Evolutionary conservation across 257 asterid genomes (phyloP), one percentile per base, ranked within the genome.

Genomic region (Galeopsis tetrahit): DNA sequence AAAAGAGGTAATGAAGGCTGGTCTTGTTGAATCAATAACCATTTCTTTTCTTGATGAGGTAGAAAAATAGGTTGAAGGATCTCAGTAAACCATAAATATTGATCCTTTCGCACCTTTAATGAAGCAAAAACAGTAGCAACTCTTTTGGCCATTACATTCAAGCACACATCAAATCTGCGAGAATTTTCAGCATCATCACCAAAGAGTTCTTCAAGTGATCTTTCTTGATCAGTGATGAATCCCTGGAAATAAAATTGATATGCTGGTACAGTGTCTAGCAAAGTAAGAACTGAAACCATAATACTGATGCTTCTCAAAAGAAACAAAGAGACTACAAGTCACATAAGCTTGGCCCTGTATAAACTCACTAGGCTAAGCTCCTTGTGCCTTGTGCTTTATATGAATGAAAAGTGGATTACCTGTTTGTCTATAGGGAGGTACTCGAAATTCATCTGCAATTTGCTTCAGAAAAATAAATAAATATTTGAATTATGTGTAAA

Each of bases 41-140:
- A n/a, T 59, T 60, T 14, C 49, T 36, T 66, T 34, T 51, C 73
- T 33, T 57, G 34, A 56, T 44, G 33, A 35, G 63, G 35, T n/a
- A 14, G 52, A 33, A 43, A 42, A 74, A 65, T 14, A 32, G 38
- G 35, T 52, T 73, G 75, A 40, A 34, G 63, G 44, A 59, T 66
- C 70, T 56, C 42, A 38, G 68, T 53, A 55, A n/a, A 51, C 34
- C 72, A 68, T 62, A 51, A 44, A 53, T 49, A 31, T 66, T 65
- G 15, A 63, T 44, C 39, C 44, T 66, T 57, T 39, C 61, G 69
- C 80, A 92, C 98, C 96, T 92, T 92, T 78, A 92, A 66, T 34
- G 98, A 92, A 73, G 98, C 98, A 81, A 92, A 92, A 71, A 92
- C 96, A 13, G 98, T 92, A 71, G 96, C 90, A 79, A 92, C 79